These are phyloP conservation scores for Talaromyces sp. DNA, from an alignment of 2,329 filamentous ascomycete species.

Conservation along the genomic window DNA sequence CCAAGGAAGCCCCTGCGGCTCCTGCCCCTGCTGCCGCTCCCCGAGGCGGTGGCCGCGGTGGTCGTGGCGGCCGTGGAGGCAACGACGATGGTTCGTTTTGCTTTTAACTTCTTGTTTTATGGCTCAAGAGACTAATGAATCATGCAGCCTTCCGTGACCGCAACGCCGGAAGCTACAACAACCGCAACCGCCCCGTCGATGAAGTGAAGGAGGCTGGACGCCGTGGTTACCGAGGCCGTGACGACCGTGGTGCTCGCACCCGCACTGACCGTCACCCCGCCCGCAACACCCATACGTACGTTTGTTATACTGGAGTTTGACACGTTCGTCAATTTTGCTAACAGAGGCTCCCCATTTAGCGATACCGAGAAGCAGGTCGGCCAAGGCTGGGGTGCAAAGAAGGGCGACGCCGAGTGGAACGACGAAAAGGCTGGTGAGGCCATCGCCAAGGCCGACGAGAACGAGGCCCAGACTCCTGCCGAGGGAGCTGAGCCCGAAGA, in stretches of 20 bases:
- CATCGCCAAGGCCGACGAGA: conserved; percentile 81
- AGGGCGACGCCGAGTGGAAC: conserved; percentile 77
- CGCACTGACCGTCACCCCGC: conserved; percentile 59
- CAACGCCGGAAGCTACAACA: conserved; percentile 72
- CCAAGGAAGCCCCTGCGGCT: conserved; percentile 53
- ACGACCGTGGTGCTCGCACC: conserved; percentile 54
- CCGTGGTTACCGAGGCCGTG: conserved; percentile 52
- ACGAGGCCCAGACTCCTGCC: conserved; percentile 57
- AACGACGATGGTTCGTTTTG: conserved; percentile 78
- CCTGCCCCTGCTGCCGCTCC: conserved; percentile 20
- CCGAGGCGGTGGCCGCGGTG: conserved; percentile 31
- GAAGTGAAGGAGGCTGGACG: conserved; percentile 51
- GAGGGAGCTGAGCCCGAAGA: conserved; percentile 35
- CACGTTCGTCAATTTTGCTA: background rate
- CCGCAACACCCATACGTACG: conserved; percentile 57
- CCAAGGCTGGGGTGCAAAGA: conserved; percentile 81
- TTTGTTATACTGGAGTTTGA: conserved; percentile 7
- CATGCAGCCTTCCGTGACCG: conserved; percentile 80
- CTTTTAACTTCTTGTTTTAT: no score
- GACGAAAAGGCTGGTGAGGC: conserved; percentile 89
- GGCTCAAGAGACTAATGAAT: background rate
- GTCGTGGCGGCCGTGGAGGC: conserved; percentile 55
- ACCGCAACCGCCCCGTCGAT: conserved; percentile 74
- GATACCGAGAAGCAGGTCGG: conserved; percentile 53
- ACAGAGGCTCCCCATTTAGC: conserved; percentile 19